Percentiles rank a stretch among this genome's conserved stretches.
phyloP scores from a whole-genome alignment of 2,329 filamentous ascomycete genomes.

The Diplodia intermedia region DNA sequence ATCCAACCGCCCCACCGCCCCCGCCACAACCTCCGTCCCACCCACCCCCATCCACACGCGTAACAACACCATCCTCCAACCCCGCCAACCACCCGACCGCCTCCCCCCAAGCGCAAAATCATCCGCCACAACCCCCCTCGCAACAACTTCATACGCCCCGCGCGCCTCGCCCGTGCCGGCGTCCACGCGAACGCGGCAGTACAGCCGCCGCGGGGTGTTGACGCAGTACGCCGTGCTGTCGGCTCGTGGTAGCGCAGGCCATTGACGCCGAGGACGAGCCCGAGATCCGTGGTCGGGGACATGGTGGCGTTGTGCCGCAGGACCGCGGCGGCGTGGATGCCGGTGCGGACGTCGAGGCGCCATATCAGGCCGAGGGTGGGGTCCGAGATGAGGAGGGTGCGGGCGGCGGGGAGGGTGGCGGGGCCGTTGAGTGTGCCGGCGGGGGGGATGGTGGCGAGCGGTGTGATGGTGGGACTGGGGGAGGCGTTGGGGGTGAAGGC shows the following conservation, averaged over 20 bases:
- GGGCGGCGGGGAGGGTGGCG: conserved; percentile 33
- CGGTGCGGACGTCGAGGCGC: conserved; percentile 34
- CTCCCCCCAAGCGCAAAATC: not conserved
- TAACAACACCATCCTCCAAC: not conserved
- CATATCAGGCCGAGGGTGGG: conserved; percentile 37
- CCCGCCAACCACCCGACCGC: not conserved
- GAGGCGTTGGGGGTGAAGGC: conserved; percentile 19
- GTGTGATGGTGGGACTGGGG: conserved; percentile 36
- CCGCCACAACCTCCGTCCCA: conserved; percentile 29
- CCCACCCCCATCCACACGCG: conserved; percentile 32
- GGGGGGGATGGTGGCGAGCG: conserved; percentile 33
- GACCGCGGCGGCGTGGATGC: conserved; percentile 30
- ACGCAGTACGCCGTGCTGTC: conserved; percentile 36
- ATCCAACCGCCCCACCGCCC: conserved; percentile 14
- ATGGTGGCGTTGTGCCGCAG: conserved; percentile 35
- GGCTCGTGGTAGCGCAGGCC: conserved; percentile 35
- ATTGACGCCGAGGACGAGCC: conserved; percentile 37
- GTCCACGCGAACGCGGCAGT: conserved; percentile 36
- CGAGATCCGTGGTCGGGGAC: conserved; percentile 31
- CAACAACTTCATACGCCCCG: not conserved
- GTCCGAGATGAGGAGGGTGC: conserved; percentile 39
- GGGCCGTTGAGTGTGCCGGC: conserved; percentile 40
- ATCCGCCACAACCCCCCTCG: not conserved
- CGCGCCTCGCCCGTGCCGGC: not conserved
- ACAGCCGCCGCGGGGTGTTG: conserved; percentile 33